phyloP scores from a whole-genome alignment of 139 green algal genomes.

The Chlamydomonas sp. region DNA sequence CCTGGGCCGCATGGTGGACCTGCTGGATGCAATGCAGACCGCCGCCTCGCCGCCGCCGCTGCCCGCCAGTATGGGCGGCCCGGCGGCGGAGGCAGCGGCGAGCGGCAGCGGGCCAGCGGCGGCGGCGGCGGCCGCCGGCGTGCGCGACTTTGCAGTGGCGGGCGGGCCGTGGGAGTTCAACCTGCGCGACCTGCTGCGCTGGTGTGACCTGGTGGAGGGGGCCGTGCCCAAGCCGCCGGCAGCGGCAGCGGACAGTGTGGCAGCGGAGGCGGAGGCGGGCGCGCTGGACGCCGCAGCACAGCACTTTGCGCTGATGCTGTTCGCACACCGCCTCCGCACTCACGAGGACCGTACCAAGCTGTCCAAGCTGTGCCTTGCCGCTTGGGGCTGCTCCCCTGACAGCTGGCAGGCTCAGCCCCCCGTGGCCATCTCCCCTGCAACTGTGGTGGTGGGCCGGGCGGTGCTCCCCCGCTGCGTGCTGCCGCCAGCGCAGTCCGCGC shows the following conservation, averaged over 20 bases:
- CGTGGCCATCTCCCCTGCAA: slow-evolving; percentile 19
- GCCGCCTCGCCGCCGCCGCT: slow-evolving; percentile 23
- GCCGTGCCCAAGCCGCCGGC: slow-evolving; percentile 42
- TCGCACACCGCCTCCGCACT: slow-evolving; percentile 86
- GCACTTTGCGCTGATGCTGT: slow-evolving; percentile 82
- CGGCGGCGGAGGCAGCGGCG: background rate
- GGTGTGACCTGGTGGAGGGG: slow-evolving; percentile 86
- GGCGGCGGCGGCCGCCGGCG: background rate
- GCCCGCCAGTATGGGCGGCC: background rate
- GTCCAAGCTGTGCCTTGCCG: slow-evolving; percentile 50
- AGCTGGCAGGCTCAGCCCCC: background rate
- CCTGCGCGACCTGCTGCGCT: slow-evolving; percentile 96
- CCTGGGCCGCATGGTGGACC: slow-evolving; percentile 82
- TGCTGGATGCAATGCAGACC: slow-evolving; percentile 76
- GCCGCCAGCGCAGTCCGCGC: background rate
- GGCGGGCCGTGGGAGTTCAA: slow-evolving; percentile 99
- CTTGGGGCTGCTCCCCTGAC: slow-evolving; percentile 55
- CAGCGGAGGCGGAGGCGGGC: slow-evolving; percentile 2
- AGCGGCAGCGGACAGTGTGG: background rate
- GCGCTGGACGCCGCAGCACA: slow-evolving; percentile 61
- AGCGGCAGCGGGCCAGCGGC: background rate
- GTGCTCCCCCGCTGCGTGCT: background rate
- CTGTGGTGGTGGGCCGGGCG: slow-evolving; percentile 38
- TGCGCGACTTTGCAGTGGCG: slow-evolving; percentile 67
- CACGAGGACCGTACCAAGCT: slow-evolving; percentile 69